Evolutionary conservation across 805 yeast species (phyloP), one percentile per base, ranked within the genome.

Genomic region (Candida coleopterorum): DNA sequence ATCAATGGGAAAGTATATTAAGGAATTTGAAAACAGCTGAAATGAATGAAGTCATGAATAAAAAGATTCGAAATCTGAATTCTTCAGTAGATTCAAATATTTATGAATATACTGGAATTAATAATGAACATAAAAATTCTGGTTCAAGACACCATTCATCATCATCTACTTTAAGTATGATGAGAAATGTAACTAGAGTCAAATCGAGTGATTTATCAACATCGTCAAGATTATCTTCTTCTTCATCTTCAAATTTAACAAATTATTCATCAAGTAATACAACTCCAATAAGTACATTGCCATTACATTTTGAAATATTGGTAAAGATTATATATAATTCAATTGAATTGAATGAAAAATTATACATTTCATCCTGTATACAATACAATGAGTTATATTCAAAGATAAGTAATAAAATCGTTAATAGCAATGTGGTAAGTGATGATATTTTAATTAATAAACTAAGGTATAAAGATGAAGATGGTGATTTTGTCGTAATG

Each of bases 381-480:
- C 60, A 50, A 37, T 67, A 64, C 41, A 38, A 72, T 44, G 74
- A 83, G 11, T 79, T 86, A 46, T 75, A 85, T 34, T 64, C 82
- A 46, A 72, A 83, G 44, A 79, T 85, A 3, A 75, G 83, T 9
- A 48, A 54, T 8, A 55, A 68, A 40, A 64, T 72, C 38, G 64
- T 76, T 27, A 49, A 69, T 25, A 70, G 75, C 52, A 62, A 66
- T 9, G 79, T 74, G 30, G 65, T 86, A 39, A 62, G 74, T 31
- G 73, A 66, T 29, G 76, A 77, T 41, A 75, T 86, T 6, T 45
- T 55, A 35, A 65, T 64, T 18, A 60, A 54, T 30, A 74, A 82
- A 49, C 70, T 93, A 42, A 81, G 80, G 57, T 90, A 87, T 55
- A 79, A 78, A 54, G 98, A 93, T 58, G 98, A 93, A 60, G 98